Conservation (phyloP, 257 asterid genomes). For the Solanum chmielewskii region DNA sequence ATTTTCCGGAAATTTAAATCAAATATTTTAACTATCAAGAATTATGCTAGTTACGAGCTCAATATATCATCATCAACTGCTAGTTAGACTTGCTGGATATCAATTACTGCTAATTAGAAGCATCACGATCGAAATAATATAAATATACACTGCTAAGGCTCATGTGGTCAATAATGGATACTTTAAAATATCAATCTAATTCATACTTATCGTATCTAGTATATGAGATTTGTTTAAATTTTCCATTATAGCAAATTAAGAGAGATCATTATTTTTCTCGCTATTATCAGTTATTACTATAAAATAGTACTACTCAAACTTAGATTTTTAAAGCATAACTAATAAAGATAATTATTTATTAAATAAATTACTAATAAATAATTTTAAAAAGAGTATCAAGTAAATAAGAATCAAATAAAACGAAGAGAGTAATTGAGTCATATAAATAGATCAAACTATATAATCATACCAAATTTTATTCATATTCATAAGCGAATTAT, state of each 20-base stretch:
- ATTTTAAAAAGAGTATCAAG: background rate
- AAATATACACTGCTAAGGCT: background rate
- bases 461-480: background rate
- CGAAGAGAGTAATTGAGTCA: background rate
- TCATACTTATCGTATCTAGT: too few species aligned
- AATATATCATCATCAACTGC: too few species aligned
- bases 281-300: background rate
- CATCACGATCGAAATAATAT: background rate
- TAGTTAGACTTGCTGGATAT: too few species aligned
- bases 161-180: too few species aligned
- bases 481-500: background rate
- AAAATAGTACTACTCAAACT: too few species aligned
- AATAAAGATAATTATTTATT: background rate
- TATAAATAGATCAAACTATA: background rate
- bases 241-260: background rate
- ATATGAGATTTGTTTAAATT: too few species aligned
- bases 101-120: background rate
- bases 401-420: background rate
- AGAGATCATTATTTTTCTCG: background rate
- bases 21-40: too few species aligned
- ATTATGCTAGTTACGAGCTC: too few species aligned
- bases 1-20: too few species aligned
- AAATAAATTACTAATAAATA: background rate
- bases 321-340: background rate
- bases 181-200: background rate